Evolutionary conservation across 164 flowering plant genomes (phyloP), one percentile per base, ranked within the genome.

Genomic region (Annona squamosa): DNA sequence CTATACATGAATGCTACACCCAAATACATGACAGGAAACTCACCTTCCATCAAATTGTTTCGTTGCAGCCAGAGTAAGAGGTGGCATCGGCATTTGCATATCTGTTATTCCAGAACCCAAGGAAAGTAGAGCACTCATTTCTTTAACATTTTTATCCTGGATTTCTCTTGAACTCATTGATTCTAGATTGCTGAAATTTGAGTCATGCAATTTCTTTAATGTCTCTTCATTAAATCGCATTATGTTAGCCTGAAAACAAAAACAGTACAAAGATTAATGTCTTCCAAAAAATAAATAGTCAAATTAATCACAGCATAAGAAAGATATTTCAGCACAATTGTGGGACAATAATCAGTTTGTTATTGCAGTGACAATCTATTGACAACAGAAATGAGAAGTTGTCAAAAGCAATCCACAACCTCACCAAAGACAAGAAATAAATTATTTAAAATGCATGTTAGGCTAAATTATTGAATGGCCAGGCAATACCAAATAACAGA

Each of bases 11-110:
- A 65, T 42, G 5, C 4, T 65, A 65, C 46, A 68, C 71, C 43
- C 59, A 45, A 68, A 2, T 6, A 4, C 12, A 56, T 57, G 61
- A 46, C 42, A 74, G 57, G 41, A 2, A 5, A 73, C 46, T 52
- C 83, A 92, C 97, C 97, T 88, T 77, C 87, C 83, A 66, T 75
- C 79, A 44, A 82, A 78, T 62, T 85, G 82, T 48, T 70, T 84
- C 67, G 88, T n/a, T 52, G 93, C 91, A 75, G 90, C 90, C 73
- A 92, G 91, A 43, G 90, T 86, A 75, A 85, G 84, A 77, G 97
- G 97, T 67, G 98, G 95, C 90, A 91, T 88, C 48, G 92, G 97
- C 89, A 94, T 84, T 80, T 89, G 97, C 48, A 84, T 65, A 81
- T 94, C 99, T 75, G 81, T 84, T 67, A 72, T 73, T 52, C 84